A percentile compares a stretch with the other conserved stretches of the same genome.
Evolutionary conservation across 805 yeast species (phyloP).

Genomic region (Zygotorulaspora danielsina): DNA sequence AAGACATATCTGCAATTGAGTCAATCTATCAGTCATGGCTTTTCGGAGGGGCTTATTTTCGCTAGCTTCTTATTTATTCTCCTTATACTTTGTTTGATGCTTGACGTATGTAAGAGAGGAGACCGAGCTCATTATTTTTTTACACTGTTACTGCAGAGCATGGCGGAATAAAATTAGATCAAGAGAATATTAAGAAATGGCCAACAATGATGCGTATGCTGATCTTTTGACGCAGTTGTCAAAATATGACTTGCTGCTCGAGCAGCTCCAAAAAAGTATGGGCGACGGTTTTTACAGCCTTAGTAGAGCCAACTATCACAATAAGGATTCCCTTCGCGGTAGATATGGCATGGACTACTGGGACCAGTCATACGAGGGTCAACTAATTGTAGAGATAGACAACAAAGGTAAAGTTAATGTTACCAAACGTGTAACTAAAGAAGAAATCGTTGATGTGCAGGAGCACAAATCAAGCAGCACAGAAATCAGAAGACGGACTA

Average conservation of each 20-base stretch:
- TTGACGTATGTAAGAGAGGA: too few species aligned
- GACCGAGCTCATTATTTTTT: too few species aligned
- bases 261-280: slow-evolving; percentile 26
- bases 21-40: slow-evolving; percentile 75
- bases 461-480: slow-evolving; percentile 9
- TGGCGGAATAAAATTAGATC: too few species aligned
- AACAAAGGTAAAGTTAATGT: slow-evolving; percentile 3
- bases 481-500: slow-evolving; percentile 4
- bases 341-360: slow-evolving; percentile 34
- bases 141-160: too few species aligned
- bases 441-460: slow-evolving; percentile 5
- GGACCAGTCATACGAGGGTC: slow-evolving; percentile 31
- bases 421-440: slow-evolving; percentile 3
- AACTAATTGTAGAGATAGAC: slow-evolving; percentile 12
- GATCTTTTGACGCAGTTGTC: slow-evolving; percentile 21
- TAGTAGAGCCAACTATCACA: slow-evolving; percentile 33
- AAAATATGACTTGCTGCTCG: slow-evolving; percentile 27
- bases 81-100: too few species aligned
- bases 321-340: slow-evolving; percentile 32
- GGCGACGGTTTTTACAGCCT: slow-evolving; percentile 28
- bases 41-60: neutral
- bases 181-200: too few species aligned
- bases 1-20: slow-evolving; percentile 83
- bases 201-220: slow-evolving; percentile 6
- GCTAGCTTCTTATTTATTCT: neutral